phyloP scores from a whole-genome alignment of 1,139 yeast genomes.

The Geotrichum carabidarum region DNA sequence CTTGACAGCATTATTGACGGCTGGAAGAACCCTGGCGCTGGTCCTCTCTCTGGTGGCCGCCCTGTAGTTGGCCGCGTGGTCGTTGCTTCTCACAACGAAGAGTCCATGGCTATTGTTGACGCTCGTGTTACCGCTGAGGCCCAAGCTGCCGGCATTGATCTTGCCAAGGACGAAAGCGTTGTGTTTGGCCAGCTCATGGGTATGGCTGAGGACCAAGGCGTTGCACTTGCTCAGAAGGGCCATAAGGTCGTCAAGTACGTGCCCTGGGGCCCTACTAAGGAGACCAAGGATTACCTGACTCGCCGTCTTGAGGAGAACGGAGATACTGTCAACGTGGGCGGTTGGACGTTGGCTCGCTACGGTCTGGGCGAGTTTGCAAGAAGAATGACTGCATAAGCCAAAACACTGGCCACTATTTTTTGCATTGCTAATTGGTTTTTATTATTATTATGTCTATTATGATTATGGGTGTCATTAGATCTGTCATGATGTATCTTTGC shows the following conservation, averaged over 20 bases:
- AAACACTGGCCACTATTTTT: too few relatives aligned
- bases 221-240: constrained; percentile 60
- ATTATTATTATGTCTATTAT: background rate
- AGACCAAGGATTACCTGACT: constrained; percentile 82
- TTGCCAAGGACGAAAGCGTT: constrained; percentile 43
- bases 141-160: constrained; percentile 24
- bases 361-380: constrained; percentile 45
- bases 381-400: constrained; percentile 32
- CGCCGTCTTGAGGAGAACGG: constrained; percentile 96
- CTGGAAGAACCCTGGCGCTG: constrained; percentile 40
- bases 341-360: constrained; percentile 66
- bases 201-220: constrained; percentile 89
- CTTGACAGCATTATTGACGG: constrained; percentile 55
- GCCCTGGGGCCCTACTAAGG: constrained; percentile 97
- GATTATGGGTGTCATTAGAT: background rate
- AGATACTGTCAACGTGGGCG: constrained; percentile 91
- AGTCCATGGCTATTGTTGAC: constrained; percentile 71
- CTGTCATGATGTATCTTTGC: too few relatives aligned
- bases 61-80: constrained; percentile 71
- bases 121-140: constrained; percentile 42
- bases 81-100: constrained; percentile 85
- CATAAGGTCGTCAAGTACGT: constrained; percentile 85
- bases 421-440: too few relatives aligned
- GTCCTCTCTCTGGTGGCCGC: constrained; percentile 24
- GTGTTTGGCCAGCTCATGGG: constrained; percentile 90